Evolutionary conservation across 169 alveolate genomes (phyloP).

Genomic region (Plasmodium gonderi): DNA sequence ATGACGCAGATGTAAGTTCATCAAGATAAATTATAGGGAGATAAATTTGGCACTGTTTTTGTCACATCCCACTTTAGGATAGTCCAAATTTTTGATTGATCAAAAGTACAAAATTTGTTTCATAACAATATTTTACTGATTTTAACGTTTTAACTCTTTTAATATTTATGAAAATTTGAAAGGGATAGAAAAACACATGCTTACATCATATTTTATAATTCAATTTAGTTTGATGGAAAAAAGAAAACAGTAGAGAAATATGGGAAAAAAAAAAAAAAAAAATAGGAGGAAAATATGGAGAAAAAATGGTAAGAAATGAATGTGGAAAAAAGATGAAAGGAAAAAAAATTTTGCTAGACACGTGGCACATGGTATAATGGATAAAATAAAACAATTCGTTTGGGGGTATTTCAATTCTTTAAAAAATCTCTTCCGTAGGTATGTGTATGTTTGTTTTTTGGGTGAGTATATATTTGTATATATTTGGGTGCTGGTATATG

Average conservation of each 20-base stretch:
- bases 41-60: neutral
- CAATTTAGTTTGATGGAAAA: neutral
- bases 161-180: conserved; percentile 14
- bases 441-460: neutral
- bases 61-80: neutral
- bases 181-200: neutral
- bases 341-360: neutral
- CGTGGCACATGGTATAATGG: neutral
- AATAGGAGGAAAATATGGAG: no score
- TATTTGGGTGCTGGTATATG: neutral
- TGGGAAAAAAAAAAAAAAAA: neutral
- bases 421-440: neutral
- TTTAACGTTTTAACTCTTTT: neutral
- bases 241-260: neutral
- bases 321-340: neutral
- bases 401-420: neutral
- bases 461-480: neutral
- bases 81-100: neutral
- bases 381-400: neutral
- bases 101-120: neutral
- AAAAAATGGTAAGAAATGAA: neutral
- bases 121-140: neutral
- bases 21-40: neutral
- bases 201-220: conserved; percentile 18
- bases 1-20: no score